Evolutionary conservation across 805 yeast genomes (phyloP).

Genomic region (Zygoascus ofunaensis): DNA sequence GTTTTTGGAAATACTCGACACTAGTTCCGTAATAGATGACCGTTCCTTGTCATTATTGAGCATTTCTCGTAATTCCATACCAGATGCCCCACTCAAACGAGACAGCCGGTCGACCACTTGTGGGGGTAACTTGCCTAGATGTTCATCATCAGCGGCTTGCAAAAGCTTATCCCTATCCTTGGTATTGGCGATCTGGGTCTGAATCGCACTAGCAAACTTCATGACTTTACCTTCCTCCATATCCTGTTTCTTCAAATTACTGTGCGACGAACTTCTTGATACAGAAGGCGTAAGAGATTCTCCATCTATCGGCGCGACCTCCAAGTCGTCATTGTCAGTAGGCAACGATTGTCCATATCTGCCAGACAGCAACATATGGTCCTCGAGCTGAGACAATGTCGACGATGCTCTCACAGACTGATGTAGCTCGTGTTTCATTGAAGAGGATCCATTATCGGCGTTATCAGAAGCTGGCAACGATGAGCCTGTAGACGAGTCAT

Average conservation of each 20-base stretch:
- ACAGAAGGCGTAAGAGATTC: background rate
- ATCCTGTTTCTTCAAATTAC: slow-evolving; percentile 61
- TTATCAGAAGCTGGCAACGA: background rate
- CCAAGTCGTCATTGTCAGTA: background rate
- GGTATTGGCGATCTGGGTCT: background rate
- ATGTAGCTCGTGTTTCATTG: too few relatives aligned
- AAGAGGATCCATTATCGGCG: slow-evolving; percentile 7
- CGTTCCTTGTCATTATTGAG: background rate
- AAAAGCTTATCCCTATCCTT: background rate
- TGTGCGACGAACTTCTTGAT: slow-evolving; percentile 20
- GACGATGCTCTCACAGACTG: background rate
- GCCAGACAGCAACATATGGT: slow-evolving; percentile 1
- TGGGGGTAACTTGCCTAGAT: background rate
- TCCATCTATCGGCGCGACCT: slow-evolving; percentile 3
- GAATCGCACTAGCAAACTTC: slow-evolving; percentile 54
- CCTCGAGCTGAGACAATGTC: background rate
- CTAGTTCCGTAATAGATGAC: background rate
- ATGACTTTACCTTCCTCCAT: slow-evolving; percentile 90
- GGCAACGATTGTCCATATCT: background rate
- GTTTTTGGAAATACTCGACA: background rate
- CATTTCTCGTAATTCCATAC: background rate
- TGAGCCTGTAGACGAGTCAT: background rate
- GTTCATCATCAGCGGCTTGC: background rate
- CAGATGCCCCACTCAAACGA: background rate
- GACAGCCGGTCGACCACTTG: background rate